A percentile compares a stretch with the other conserved stretches of the same genome.
phyloP scores from a whole-genome alignment of 257 asterid species.

The Eustoma russellianum region DNA sequence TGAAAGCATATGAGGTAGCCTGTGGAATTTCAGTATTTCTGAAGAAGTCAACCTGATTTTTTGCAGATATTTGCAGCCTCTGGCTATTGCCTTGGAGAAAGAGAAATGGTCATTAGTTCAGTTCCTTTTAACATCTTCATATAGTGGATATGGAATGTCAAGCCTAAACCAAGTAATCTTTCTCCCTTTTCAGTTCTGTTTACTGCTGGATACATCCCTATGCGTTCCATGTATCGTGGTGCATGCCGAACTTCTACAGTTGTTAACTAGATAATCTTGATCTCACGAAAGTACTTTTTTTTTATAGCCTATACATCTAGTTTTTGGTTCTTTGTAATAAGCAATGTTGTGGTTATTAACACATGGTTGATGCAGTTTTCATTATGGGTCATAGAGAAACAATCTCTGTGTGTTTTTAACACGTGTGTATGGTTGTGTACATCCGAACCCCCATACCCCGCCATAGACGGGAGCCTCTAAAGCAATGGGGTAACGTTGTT shows the following conservation, averaged over 20 bases:
- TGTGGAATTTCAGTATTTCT: constrained; percentile 9
- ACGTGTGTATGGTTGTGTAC: too few relatives aligned
- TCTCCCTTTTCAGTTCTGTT: background rate
- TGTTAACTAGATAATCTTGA: background rate
- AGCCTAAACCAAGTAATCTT: constrained; percentile 76
- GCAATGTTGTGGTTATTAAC: too few relatives aligned
- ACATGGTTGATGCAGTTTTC: too few relatives aligned
- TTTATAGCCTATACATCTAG: too few relatives aligned
- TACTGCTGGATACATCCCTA: background rate
- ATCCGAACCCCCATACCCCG: too few relatives aligned
- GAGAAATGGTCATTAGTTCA: constrained; percentile 92
- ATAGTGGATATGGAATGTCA: constrained; percentile 82
- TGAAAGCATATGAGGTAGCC: too few relatives aligned
- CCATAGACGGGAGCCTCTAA: too few relatives aligned
- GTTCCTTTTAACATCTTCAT: constrained; percentile 79
- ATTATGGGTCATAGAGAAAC: too few relatives aligned
- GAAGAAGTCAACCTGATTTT: constrained; percentile 12
- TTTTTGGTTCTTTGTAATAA: too few relatives aligned
- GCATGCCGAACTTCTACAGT: background rate
- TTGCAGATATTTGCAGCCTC: constrained; percentile 77
- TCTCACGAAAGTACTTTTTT: too few relatives aligned
- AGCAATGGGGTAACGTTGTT: too few relatives aligned
- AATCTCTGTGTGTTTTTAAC: too few relatives aligned
- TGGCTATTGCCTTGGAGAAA: constrained; percentile 78
- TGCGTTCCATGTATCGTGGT: background rate